These are phyloP conservation scores for Fomitopsis serialis DNA, from an alignment of 768 basidiomycete genomes.

Conservation along the genomic window DNA sequence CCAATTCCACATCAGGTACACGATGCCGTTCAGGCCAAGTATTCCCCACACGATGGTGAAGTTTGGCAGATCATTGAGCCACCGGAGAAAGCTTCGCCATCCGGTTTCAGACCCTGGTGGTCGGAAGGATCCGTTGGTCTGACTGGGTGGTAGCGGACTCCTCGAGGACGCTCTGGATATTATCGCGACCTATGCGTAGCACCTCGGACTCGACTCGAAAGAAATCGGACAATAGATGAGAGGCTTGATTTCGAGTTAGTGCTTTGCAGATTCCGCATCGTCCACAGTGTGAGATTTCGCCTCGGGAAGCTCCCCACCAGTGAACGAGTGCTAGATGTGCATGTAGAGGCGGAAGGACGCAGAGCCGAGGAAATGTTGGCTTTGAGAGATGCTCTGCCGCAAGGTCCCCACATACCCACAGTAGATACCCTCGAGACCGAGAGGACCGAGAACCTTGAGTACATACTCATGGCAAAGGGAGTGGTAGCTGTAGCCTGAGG, in stretches of 20 bases:
- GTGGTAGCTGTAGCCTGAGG: too few relatives aligned
- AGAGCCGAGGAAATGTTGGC: too few relatives aligned
- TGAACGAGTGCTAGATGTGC: too few relatives aligned
- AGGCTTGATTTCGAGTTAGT: neutral
- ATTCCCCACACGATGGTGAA: conserved; percentile 57
- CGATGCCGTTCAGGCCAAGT: conserved; percentile 53
- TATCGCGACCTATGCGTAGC: conserved; percentile 6
- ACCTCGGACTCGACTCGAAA: neutral
- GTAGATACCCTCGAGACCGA: too few relatives aligned
- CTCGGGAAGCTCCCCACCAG: too few relatives aligned
- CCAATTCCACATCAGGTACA: conserved; percentile 56
- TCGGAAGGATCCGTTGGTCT: neutral
- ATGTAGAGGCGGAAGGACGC: too few relatives aligned
- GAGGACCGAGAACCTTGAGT: too few relatives aligned
- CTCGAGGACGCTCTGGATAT: neutral
- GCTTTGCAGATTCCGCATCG: too few relatives aligned
- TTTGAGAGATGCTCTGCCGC: too few relatives aligned
- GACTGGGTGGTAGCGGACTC: neutral
- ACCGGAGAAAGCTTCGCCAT: conserved; percentile 17
- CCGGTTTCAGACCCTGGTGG: neutral
- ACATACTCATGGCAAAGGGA: too few relatives aligned
- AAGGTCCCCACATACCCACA: too few relatives aligned
- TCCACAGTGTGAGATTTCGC: too few relatives aligned
- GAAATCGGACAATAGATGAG: conserved; percentile 1
- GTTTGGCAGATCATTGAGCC: conserved; percentile 49